phyloP scores from a whole-genome alignment of 2,329 filamentous ascomycete genomes.

The Cordyceps militaris region DNA sequence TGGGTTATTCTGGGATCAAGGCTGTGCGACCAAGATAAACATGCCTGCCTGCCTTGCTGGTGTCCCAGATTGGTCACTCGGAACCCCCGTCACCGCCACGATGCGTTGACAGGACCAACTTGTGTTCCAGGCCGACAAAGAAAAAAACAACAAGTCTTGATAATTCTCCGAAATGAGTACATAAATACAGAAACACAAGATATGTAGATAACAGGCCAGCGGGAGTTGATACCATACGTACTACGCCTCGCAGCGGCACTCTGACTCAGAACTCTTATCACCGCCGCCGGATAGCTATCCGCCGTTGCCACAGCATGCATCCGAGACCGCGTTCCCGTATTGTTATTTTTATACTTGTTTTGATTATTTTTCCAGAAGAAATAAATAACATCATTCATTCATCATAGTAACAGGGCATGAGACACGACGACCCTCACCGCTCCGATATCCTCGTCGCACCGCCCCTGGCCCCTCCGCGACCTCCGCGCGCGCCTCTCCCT shows the following conservation, averaged over 20 bases:
- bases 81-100: not conserved
- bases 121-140: not conserved
- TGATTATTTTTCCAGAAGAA: not conserved
- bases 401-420: not conserved
- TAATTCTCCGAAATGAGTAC: not conserved
- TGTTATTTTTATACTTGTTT: not conserved
- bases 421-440: not conserved
- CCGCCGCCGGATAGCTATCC: not conserved
- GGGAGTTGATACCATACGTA: not conserved
- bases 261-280: not conserved
- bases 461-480: conserved; percentile 22
- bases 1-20: not conserved
- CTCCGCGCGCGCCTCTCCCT: not conserved
- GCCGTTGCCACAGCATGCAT: not conserved
- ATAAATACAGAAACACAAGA: not conserved
- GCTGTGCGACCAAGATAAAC: not conserved
- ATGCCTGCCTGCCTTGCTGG: not conserved
- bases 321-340: not conserved
- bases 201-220: not conserved
- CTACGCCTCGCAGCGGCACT: not conserved
- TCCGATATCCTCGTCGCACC: conserved; percentile 15
- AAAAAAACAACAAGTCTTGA: not conserved
- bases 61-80: not conserved
- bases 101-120: not conserved
- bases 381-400: not conserved